phyloP scores from a whole-genome alignment of 164 flowering plant species.

The Liriodendron chinense region DNA sequence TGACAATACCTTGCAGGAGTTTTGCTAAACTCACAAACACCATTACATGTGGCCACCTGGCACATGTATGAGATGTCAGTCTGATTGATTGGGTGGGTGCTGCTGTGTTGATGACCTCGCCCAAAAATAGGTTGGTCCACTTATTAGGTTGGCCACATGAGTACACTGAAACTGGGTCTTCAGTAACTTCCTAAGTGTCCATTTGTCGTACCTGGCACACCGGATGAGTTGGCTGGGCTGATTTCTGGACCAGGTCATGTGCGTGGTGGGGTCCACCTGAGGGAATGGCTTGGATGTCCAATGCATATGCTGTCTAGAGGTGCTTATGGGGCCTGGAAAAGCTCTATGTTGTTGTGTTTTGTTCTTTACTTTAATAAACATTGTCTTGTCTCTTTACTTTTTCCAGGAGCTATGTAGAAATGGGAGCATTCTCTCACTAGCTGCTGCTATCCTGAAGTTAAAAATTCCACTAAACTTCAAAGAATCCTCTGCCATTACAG shows the following conservation, averaged over 20 bases:
- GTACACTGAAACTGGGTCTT: background rate
- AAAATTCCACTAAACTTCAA: conserved; percentile 28
- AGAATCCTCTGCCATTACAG: conserved; percentile 41
- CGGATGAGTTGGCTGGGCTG: background rate
- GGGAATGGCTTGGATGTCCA: background rate
- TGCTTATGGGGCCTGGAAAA: background rate
- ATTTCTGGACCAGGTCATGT: background rate
- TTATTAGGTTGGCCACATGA: background rate
- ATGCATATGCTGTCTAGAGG: too few relatives aligned
- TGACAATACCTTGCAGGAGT: background rate
- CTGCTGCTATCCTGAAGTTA: conserved; percentile 60
- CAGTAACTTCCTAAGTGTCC: background rate
- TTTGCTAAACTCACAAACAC: background rate
- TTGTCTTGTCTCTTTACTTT: conserved; percentile 3
- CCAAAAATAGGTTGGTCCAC: background rate
- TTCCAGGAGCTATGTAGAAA: conserved; percentile 80
- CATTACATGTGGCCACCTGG: background rate
- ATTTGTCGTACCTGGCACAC: too few relatives aligned
- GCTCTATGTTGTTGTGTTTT: background rate
- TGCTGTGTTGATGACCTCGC: background rate
- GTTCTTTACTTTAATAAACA: background rate
- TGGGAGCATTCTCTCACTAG: conserved; percentile 79
- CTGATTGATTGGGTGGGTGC: background rate
- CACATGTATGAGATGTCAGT: background rate
- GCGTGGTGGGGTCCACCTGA: background rate